phyloP scores from a whole-genome alignment of 495 filamentous ascomycete genomes.

The Amphirosellinia nigrospora region DNA sequence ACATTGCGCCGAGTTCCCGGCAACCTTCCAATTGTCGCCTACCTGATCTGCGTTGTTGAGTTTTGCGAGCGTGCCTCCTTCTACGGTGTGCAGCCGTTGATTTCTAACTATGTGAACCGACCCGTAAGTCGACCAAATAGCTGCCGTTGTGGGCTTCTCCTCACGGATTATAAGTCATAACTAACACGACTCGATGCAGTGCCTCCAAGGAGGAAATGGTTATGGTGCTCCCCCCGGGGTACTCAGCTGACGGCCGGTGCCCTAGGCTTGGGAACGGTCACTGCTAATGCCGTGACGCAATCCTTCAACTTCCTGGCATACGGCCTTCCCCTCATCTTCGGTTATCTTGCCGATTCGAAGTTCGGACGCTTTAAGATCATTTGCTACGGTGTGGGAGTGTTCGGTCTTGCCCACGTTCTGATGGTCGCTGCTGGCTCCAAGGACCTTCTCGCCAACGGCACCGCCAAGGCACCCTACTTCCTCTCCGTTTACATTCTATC shows the following conservation, averaged over 20 bases:
- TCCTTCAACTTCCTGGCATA: conserved; percentile 68
- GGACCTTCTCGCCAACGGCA: conserved; percentile 60
- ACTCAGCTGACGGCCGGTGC: conserved; percentile 64
- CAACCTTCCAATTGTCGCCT: conserved; percentile 57
- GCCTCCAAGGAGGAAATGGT: conserved; percentile 65
- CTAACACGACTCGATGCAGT: conserved; percentile 30
- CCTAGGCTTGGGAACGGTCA: conserved; percentile 64
- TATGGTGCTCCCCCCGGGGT: conserved; percentile 62
- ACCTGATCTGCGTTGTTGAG: conserved; percentile 63
- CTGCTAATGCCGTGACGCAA: conserved; percentile 63
- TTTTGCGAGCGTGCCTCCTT: conserved; percentile 68
- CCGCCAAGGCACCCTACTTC: conserved; percentile 63
- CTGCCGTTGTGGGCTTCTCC: too few species aligned
- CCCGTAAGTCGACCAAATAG: conserved; percentile 32
- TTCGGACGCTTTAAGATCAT: conserved; percentile 68
- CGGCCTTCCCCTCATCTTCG: conserved; percentile 62
- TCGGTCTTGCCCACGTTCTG: conserved; percentile 69
- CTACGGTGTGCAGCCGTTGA: conserved; percentile 62
- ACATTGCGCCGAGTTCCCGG: conserved; percentile 65
- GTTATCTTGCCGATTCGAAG: conserved; percentile 62
- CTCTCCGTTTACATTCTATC: conserved; percentile 64
- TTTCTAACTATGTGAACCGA: conserved; percentile 65
- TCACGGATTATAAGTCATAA: neutral
- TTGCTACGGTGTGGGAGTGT: conserved; percentile 66
- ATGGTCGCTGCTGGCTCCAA: conserved; percentile 67